Percentiles rank a stretch among this genome's conserved stretches.
phyloP scores from a whole-genome alignment of 2,329 filamentous ascomycete genomes.

The Diplodia scrobiculata region DNA sequence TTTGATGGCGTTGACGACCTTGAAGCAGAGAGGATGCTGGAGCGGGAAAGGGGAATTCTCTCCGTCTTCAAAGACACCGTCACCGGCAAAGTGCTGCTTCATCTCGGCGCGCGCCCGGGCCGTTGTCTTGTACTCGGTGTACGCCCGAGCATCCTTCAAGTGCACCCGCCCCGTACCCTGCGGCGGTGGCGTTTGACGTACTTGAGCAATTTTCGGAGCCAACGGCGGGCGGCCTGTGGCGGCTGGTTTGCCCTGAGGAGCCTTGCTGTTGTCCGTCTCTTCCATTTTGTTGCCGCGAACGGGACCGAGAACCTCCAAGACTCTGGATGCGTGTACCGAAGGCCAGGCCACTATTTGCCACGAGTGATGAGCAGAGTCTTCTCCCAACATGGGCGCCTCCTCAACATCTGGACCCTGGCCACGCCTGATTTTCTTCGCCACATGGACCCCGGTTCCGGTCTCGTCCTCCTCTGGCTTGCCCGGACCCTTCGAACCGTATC shows the following conservation, averaged over 20 bases:
- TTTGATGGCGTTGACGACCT: not conserved
- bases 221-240: not conserved
- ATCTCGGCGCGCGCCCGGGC: not conserved
- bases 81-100: not conserved
- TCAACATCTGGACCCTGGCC: not conserved
- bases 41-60: not conserved
- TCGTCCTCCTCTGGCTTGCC: not conserved
- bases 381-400: not conserved
- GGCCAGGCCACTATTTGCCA: constrained; percentile 20
- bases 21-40: not conserved
- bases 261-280: not conserved
- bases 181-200: not conserved
- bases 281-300: not conserved
- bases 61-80: not conserved
- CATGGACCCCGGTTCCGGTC: not conserved
- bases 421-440: not conserved
- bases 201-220: constrained; percentile 1
- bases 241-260: not conserved
- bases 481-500: not conserved
- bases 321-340: not conserved
- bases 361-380: not conserved
- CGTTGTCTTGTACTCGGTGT: not conserved
- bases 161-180: not conserved
- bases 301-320: not conserved
- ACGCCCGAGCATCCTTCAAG: not conserved